Conservation (phyloP, 1,284 basidiomycete genomes). For the Ganoderma resinaceum region DNA sequence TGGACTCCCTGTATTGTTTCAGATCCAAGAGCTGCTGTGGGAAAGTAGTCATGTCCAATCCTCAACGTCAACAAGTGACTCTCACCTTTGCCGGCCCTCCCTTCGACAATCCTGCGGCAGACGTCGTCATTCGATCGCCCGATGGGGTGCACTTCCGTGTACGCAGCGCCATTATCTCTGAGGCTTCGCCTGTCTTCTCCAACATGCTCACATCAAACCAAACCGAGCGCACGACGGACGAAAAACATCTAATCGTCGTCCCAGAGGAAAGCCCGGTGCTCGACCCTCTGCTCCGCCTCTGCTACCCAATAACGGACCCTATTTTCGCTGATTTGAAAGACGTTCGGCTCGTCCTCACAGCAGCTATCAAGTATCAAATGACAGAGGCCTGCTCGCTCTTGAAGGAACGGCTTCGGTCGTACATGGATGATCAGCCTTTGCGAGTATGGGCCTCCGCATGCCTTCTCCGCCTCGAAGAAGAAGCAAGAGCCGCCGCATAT, state of each 20-base stretch:
- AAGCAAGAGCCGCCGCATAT: slow-evolving; percentile 8
- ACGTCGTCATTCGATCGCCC: slow-evolving; percentile 40
- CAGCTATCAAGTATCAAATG: slow-evolving; percentile 26
- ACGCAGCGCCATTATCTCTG: slow-evolving; percentile 19
- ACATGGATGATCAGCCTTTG: slow-evolving; percentile 9
- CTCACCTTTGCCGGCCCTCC: slow-evolving; percentile 7
- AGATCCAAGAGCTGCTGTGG: not conserved
- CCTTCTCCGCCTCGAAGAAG: slow-evolving; percentile 13
- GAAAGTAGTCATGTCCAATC: slow-evolving; percentile 3
- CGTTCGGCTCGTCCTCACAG: slow-evolving; percentile 17
- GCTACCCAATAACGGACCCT: slow-evolving; percentile 32
- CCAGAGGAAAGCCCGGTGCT: slow-evolving; percentile 26
- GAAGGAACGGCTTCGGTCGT: slow-evolving; percentile 5
- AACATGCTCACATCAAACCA: slow-evolving; percentile 39
- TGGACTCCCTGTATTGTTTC: not conserved
- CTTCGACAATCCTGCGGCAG: slow-evolving; percentile 22
- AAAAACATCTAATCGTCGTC: slow-evolving; percentile 21
- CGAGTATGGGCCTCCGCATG: slow-evolving; percentile 17
- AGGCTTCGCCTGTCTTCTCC: slow-evolving; percentile 42
- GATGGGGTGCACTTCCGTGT: slow-evolving; percentile 24
- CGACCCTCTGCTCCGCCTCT: slow-evolving; percentile 32
- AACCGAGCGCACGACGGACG: not conserved
- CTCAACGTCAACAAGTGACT: not conserved
- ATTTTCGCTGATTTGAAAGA: slow-evolving; percentile 14
- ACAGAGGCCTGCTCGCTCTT: slow-evolving; percentile 16